Evolutionary conservation across 371 early-diverging fungal species (phyloP).

Genomic region (Blakeslea trispora): DNA sequence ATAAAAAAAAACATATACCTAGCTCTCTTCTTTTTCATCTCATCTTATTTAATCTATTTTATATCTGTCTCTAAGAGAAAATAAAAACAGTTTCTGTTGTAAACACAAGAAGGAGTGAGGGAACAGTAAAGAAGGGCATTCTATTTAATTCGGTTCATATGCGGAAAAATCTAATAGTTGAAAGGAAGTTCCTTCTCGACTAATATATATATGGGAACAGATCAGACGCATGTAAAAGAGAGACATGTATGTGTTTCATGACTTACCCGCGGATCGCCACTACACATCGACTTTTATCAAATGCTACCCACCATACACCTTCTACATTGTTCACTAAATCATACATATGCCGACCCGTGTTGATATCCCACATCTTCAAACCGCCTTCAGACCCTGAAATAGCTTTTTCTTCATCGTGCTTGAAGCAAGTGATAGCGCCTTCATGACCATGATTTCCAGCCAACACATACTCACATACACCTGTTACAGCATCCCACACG

Average conservation of each 20-base stretch:
- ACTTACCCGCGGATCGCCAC: slow-evolving; percentile 77
- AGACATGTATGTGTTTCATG: too few relatives aligned
- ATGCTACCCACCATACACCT: slow-evolving; percentile 93
- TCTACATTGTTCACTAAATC: slow-evolving; percentile 73
- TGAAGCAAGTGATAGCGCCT: slow-evolving; percentile 94
- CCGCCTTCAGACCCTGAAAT: slow-evolving; percentile 94
- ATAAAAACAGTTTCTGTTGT: too few relatives aligned
- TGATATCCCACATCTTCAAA: slow-evolving; percentile 92
- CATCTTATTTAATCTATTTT: too few relatives aligned
- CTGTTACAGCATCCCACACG: slow-evolving; percentile 87
- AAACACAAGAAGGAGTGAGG: too few relatives aligned
- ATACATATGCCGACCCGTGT: slow-evolving; percentile 73
- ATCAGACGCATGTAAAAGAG: slow-evolving; percentile 1
- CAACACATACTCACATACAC: slow-evolving; percentile 68
- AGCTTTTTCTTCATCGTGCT: slow-evolving; percentile 86
- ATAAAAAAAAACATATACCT: too few relatives aligned
- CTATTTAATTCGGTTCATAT: neutral
- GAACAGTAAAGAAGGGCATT: too few relatives aligned
- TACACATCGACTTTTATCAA: slow-evolving; percentile 85
- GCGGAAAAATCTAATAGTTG: neutral
- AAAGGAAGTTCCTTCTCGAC: slow-evolving; percentile 31
- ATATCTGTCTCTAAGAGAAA: too few relatives aligned
- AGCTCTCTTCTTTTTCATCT: too few relatives aligned
- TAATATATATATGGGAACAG: neutral
- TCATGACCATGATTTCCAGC: slow-evolving; percentile 64